Base-by-base conservation (phyloP, 169 alveolate species). In the Eimeria tenella region DNA sequence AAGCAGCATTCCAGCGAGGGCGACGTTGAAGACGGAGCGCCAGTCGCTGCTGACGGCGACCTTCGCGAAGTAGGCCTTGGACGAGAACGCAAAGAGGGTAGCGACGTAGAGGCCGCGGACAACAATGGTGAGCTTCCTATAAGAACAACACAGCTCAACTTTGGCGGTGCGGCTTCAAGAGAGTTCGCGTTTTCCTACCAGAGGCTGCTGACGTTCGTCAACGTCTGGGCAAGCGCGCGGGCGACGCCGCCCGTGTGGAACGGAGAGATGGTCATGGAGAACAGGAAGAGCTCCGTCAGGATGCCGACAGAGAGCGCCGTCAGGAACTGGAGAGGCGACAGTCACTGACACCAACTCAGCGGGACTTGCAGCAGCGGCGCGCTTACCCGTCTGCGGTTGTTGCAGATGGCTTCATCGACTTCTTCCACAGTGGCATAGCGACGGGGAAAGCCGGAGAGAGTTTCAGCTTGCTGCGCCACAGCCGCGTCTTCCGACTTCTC, bases 1-100 rank as follows among this genome's bases (percentile, higher is more conserved):
- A 77, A 89, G 84, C 21, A 89, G 74, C 94, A 89, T 89, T 89
- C 94, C 94, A 19, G 86, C 94, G 1, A 89, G 25, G 65, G 94
- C 94, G 17, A 75, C 70, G 81, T 89, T 71, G 94, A 52, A 89
- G 17, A 89, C 81, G 5, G 75, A 15, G 21, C 90, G 90, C 90
- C 90, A 82, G 49, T 82, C 90, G 0, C 58, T 55, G 90, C 90
- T 82, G 7, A 8, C 23, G n/a, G 90, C 90, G 31, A 74, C 6
- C 90, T 82, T 56, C 25, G 90, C 75, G 58, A 82, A 82, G 11
- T 82, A 82, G n/a, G 90, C 90, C 90, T 25, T 82, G 4, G 90
- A 82, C 49, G 90, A 82, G 75, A 19, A 82, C 58, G 73, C 90
- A 82, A 82, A 82, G 75, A 82, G 90, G 19, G 25, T 82, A 65